A percentile compares a stretch with the other conserved stretches of the same genome.
These are phyloP conservation scores for Arthrobotrys iridis DNA, from an alignment of 2,329 filamentous ascomycete genomes.

Conservation along the genomic window DNA sequence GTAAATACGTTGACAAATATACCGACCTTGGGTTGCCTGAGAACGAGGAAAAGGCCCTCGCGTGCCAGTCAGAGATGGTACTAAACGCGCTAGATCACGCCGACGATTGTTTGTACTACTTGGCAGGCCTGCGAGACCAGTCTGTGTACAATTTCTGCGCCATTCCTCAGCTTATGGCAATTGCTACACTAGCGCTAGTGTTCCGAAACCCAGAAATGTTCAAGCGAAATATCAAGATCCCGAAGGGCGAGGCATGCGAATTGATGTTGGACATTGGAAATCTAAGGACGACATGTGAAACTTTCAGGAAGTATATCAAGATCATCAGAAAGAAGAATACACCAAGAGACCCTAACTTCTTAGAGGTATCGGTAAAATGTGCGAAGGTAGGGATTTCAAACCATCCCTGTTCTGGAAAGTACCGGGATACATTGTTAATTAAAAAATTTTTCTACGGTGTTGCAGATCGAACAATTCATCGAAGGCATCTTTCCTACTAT, in stretches of 20 bases:
- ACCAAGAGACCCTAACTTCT: conserved; percentile 88
- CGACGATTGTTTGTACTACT: conserved; percentile 97
- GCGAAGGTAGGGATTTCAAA: conserved; percentile 71
- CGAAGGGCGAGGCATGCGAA: conserved; percentile 89
- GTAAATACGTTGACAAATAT: conserved; percentile 88
- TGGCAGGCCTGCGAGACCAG: conserved; percentile 92
- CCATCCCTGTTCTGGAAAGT: conserved; percentile 48
- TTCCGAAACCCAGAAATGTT: conserved; percentile 93
- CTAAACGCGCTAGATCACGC: conserved; percentile 85
- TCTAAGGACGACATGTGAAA: conserved; percentile 78
- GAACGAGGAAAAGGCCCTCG: conserved; percentile 78
- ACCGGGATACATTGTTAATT: neutral
- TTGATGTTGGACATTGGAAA: conserved; percentile 95
- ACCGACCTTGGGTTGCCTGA: conserved; percentile 88
- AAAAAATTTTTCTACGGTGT: neutral
- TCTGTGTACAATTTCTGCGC: conserved; percentile 99
- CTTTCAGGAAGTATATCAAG: conserved; percentile 80
- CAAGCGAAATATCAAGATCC: conserved; percentile 91
- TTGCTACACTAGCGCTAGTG: conserved; percentile 88
- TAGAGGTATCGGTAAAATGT: conserved; percentile 89
- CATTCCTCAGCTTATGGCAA: conserved; percentile 96
- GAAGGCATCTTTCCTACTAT: conserved; percentile 85
- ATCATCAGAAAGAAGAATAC: conserved; percentile 94
- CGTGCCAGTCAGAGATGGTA: conserved; percentile 93
- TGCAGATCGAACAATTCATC: conserved; percentile 90